Evolutionary conservation across 768 basidiomycete genomes (phyloP), one percentile per base, ranked within the genome.

Genomic region (Suillus ampliporus): DNA sequence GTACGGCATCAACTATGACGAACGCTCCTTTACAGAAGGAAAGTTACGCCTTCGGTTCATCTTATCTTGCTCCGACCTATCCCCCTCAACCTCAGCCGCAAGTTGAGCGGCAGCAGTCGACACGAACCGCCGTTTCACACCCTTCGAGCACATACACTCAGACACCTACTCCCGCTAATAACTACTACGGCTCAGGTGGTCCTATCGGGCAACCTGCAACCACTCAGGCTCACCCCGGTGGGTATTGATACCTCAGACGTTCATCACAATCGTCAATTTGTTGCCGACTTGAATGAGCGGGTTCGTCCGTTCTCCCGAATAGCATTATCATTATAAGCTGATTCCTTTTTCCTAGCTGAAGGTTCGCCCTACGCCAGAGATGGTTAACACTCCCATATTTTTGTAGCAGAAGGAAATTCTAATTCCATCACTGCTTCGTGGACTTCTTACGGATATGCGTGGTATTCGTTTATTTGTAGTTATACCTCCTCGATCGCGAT

Each of bases 1-100:
- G 90, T 70, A 86, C 85, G 63, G 82, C 82, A 54, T 83, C 86
- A 26, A 88, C 88, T 56, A 70, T 85, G 61, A 80, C n/a, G n/a
- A n/a, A 76, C 47, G 78, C 82, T 63, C 84, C 85, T 17, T 72
- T 79, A 41, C 83, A 83, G 61, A 78, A 77, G 57, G 83, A 85
- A 68, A 71, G 72, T 5, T 78, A 80, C 28, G 76, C 77, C n/a
- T 68, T 79, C 50, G 76, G 75, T 58, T 62, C 61, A 14, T 46
- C 52, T 47, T 68, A 76, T 41, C 70, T 50, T 69, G 61, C 72
- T 67, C 50, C 69, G 67, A 70, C 73, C 5, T 79, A 83, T 62
- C 73, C 76, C 38, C 66, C 73, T 60, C 70, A 70, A 58, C 60
- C 66, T 41, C 69, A 76, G 58, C 2, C 53, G 37, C 63, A 64